phyloP scores from a whole-genome alignment of 345 rosid genomes.

The Clausena lansium region DNA sequence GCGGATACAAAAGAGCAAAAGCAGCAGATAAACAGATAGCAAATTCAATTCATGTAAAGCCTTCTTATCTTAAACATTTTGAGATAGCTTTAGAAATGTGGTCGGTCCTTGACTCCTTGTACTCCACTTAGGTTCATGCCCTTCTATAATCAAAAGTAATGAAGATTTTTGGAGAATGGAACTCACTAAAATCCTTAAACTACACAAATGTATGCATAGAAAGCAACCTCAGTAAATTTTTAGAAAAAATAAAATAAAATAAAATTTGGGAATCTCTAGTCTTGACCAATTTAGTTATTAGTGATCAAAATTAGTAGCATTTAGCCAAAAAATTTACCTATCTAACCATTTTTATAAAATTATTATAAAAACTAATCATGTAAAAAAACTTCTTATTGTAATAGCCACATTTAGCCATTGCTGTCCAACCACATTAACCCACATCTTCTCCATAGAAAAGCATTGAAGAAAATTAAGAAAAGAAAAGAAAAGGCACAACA shows the following conservation, averaged over 20 bases:
- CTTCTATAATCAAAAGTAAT: neutral
- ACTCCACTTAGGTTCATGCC: neutral
- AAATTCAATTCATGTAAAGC: neutral
- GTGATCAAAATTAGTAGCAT: neutral
- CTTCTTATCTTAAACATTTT: neutral
- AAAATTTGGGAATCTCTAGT: neutral
- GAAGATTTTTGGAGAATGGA: neutral
- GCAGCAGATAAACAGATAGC: neutral
- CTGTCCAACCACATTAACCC: neutral
- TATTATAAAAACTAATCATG: too few relatives aligned
- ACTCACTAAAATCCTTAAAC: neutral
- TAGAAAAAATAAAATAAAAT: neutral
- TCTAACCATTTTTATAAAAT: too few relatives aligned
- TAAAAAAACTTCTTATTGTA: too few relatives aligned
- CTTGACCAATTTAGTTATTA: neutral
- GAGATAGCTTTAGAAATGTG: neutral
- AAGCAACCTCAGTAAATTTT: neutral
- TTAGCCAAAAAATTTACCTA: neutral
- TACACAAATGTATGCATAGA: neutral
- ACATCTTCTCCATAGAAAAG: slow-evolving; percentile 5
- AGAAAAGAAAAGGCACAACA: neutral
- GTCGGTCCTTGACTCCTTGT: neutral
- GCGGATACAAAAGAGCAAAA: neutral
- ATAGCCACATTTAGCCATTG: neutral
- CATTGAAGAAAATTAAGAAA: neutral